Evolutionary conservation across 2,329 filamentous ascomycete species (phyloP), one percentile per base, ranked within the genome.

Genomic region (Aspergillus sergii): DNA sequence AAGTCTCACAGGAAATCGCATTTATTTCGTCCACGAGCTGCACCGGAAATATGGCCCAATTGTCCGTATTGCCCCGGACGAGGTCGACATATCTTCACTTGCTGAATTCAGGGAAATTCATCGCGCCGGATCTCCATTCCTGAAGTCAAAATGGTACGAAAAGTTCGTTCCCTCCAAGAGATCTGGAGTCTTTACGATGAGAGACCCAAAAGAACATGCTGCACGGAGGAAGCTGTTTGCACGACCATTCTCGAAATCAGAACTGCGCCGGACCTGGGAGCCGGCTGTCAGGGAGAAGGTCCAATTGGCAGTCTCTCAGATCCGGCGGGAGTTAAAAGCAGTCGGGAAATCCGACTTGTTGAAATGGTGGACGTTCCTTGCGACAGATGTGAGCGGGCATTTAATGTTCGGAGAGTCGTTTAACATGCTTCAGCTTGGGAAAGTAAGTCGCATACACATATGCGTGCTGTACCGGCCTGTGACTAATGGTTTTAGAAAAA

Each of bases 361-460:
- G 50, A 84, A 84, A 62, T 86, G 84, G 83, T 82, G 76, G 71
- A 73, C 79, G 7, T 84, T 84, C 57, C 78, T 85, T 73, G 73
- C 82, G 0, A 83, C 82, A 0, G 85, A 86, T 68, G 72, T 83
- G 0, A 82, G 84, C 56, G 81, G 78, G 0, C 75, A 84, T 56
- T 70, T 86, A 10, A 80, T 76, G 2, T 86, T 86, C 69, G 84
- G 84, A 0, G 79, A 84, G 43, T 81, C 81, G 1, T 85, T 86
- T 61, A 69, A 73, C 0, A 81, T 82, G 72, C 65, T 87, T 10
- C 80, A 84, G 57, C 68, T 71, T 7, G 83, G 82, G 12, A 72
- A 81, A 73, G 83, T 84, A 67, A 64, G 73, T 36, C 10, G 6
- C n/a, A 11, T 36, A 36, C 16, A 34, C 12, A 21, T 8, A 23